A percentile compares a stretch with the other conserved stretches of the same genome.
These are phyloP conservation scores for Vitis riparia DNA, from an alignment of 164 flowering plant genomes.

Conservation along the genomic window DNA sequence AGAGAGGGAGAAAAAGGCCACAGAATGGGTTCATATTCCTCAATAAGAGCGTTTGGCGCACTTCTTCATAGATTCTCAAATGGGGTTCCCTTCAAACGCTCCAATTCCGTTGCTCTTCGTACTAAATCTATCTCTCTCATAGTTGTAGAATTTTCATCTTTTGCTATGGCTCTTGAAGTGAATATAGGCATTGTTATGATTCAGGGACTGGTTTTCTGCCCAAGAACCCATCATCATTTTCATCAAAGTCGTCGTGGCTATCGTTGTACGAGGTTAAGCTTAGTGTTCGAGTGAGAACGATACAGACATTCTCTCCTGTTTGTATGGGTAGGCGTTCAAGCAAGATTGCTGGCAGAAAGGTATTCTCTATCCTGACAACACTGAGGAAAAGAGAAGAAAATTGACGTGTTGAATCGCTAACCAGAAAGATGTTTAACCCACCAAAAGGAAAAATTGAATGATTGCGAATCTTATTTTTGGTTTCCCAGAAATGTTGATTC, in stretches of 20 bases:
- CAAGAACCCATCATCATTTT: conserved; percentile 24
- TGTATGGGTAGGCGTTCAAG: conserved; percentile 94
- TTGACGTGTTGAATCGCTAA: too few species aligned
- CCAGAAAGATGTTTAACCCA: too few species aligned
- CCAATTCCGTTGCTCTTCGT: conserved; percentile 21
- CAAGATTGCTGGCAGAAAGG: conserved; percentile 97
- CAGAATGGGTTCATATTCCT: conserved; percentile 28
- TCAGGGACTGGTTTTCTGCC: conserved; percentile 29
- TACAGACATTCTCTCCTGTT: conserved; percentile 69
- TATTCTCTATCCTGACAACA: conserved; percentile 4
- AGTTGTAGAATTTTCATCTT: not conserved
- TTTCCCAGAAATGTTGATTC: too few species aligned
- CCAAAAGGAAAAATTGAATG: too few species aligned
- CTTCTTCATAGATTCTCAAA: conserved; percentile 47
- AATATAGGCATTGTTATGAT: conserved; percentile 11
- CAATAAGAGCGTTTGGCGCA: conserved; percentile 48
- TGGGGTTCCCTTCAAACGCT: conserved; percentile 42
- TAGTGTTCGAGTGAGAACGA: conserved; percentile 39
- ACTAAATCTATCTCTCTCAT: conserved; percentile 16
- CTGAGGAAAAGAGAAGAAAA: too few species aligned
- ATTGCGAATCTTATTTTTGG: too few species aligned
- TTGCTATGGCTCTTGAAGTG: conserved; percentile 1
- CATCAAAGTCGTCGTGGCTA: conserved; percentile 20
- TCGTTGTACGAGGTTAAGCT: conserved; percentile 15
- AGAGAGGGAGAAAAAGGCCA: too few species aligned